Base-by-base conservation (phyloP, 2,329 filamentous ascomycete species). In the Phoma sp. region DNA sequence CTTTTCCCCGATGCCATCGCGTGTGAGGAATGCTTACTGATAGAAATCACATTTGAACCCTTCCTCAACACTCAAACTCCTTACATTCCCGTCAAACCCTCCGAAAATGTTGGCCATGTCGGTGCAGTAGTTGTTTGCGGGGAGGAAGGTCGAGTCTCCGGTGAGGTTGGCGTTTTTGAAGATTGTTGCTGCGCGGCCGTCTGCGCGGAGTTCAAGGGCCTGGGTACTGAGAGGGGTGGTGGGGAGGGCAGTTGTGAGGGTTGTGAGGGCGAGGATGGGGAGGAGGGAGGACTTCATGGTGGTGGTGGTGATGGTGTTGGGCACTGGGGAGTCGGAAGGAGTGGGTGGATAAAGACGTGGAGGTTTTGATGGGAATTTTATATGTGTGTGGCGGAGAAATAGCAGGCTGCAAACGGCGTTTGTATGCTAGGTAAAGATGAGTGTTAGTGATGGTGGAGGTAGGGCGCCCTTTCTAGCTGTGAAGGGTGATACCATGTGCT, bases 31-130 rank as follows among this genome's bases (percentile, higher is more conserved):
- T 0, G 39, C 42, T 42, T 15, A 56, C 53, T 42, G 20, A 11
- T 51, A 56, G n/a, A 51, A 51, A 21, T 28, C 7, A 33, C 53
- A 56, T 25, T 43, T 40, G 10, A 5, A 7, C 15, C 47, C 53
- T 25, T 29, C 33, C 53, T 56, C 53, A 1, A 51, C 47, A 10
- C 53, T 51, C 53, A 56, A 28, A 15, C 53, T 51, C 25, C 20
- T 39, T 15, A 51, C 26, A 15, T 33, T 25, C 1, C 47, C 47
- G 4, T 47, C 53, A n/a, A 56, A 56, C 3, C 46, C 52, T 7
- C 53, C 53, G 5, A 47, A 47, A 5, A 56, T 23, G 11, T 38
- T 38, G 14, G 17, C 7, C 7, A 56, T 37, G 7, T 51, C 33
- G 4, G 47, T 47, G 42, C 53, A 56, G 17, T 36, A 50, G n/a